Evolutionary conservation across 257 asterid species (phyloP), one percentile per base, ranked within the genome.

Genomic region (Linderniella brevidens): DNA sequence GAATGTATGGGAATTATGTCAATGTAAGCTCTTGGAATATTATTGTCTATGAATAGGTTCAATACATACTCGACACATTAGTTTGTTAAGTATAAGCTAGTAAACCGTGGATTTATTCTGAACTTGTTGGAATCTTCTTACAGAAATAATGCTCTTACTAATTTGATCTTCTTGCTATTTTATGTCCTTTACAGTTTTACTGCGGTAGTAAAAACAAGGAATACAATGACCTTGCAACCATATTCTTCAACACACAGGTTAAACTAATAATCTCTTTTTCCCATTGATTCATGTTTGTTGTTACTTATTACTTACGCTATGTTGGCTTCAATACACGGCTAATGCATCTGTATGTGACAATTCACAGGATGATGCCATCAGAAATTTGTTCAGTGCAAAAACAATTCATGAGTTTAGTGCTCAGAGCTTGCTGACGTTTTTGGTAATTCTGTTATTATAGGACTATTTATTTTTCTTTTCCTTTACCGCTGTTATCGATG

Each of bases 241-340:
- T 90, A 75, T 90, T 90, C 65, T 90, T 90, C 78, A 90, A 90
- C 60, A 90, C 99, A 13, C 96, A 90, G 92, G 98, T 90, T 55
- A 52, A 43, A 55, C 48, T 56, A 35, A 48, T 65, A 6, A 2
- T 46, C 37, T 42, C 36, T 43, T 13, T 9, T 14, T 4, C 25
- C 10, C 12, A 8, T n/a, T 14, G 9, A 46, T 39, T 50, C 41
- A 47, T 17, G 8, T 53, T 61, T 38, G 13, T 36, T 38, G 63
- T 11, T 61, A 51, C 56, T n/a, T n/a, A n/a, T n/a, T n/a, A n/a
- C n/a, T n/a, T n/a, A n/a, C n/a, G n/a, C n/a, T n/a, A n/a, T n/a
- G n/a, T n/a, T n/a, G n/a, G n/a, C n/a, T 25, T 6, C 32, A 25
- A 25, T 25, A 25, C 32, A 25, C 38, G 42, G 53, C 75, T 82